Evolutionary conservation across 345 rosid genomes (phyloP).

Genomic region (Eucalyptus sp.): DNA sequence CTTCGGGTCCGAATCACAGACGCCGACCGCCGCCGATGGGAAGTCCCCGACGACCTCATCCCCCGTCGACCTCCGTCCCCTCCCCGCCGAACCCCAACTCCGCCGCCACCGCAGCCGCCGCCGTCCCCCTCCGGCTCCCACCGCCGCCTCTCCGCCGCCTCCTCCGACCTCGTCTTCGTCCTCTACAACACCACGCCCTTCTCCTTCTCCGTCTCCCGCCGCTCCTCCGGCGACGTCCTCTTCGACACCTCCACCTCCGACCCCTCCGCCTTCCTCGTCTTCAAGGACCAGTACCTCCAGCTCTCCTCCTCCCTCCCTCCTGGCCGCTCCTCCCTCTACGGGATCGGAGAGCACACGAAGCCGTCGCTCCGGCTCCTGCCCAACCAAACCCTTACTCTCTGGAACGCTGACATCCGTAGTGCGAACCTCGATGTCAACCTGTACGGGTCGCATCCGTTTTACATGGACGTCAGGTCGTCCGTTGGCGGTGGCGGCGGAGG

Average conservation of each 20-base stretch:
- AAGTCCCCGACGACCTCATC: conserved; percentile 40
- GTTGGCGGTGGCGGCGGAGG: conserved; percentile 19
- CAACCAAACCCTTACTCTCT: conserved; percentile 30
- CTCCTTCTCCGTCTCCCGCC: conserved; percentile 45
- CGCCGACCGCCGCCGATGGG: conserved; percentile 35
- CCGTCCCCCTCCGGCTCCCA: not conserved
- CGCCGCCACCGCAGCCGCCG: not conserved
- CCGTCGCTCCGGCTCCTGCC: conserved; percentile 26
- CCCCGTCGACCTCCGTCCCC: conserved; percentile 9
- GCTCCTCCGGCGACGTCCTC: conserved; percentile 51
- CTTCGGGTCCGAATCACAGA: conserved; percentile 48
- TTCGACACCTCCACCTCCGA: conserved; percentile 25
- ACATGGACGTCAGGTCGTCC: conserved; percentile 41
- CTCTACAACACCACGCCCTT: conserved; percentile 49
- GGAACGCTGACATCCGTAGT: conserved; percentile 46
- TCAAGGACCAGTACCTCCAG: conserved; percentile 69
- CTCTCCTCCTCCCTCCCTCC: conserved; percentile 49
- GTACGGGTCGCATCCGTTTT: conserved; percentile 74
- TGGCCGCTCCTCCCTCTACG: conserved; percentile 40
- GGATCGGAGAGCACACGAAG: conserved; percentile 76
- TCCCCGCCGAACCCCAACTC: not conserved
- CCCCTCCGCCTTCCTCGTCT: conserved; percentile 23
- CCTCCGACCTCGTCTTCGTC: conserved; percentile 47
- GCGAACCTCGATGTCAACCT: conserved; percentile 32
- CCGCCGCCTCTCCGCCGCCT: not conserved